Percentiles rank a stretch among this genome's conserved stretches.
Evolutionary conservation across 176 grass and related monocot species (phyloP).

Genomic region (Ananas comosus): DNA sequence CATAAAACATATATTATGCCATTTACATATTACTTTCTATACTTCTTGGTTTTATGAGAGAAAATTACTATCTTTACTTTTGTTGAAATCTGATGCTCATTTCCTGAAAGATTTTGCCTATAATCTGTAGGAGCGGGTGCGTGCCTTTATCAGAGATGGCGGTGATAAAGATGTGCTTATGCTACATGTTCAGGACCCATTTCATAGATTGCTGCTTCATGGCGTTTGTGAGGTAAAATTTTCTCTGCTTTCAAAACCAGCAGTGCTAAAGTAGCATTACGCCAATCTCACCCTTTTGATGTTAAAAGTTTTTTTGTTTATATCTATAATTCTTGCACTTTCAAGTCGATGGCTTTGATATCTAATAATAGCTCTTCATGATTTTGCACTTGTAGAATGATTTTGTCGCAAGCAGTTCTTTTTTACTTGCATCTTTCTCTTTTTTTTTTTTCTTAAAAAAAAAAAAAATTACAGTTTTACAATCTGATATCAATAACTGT

Average conservation of each 20-base stretch:
- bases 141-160: slow-evolving; percentile 35
- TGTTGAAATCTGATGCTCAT: background rate
- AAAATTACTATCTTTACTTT: background rate
- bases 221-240: slow-evolving; percentile 84
- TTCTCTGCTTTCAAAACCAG: background rate
- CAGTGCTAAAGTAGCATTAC: too few species aligned
- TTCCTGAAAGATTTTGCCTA: background rate
- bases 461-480: slow-evolving; percentile 58
- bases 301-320: background rate
- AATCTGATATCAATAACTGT: slow-evolving; percentile 52
- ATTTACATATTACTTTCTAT: too few species aligned
- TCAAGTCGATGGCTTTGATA: too few species aligned
- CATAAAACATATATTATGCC: too few species aligned
- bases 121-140: slow-evolving; percentile 44
- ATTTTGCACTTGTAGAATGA: background rate
- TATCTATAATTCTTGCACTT: too few species aligned
- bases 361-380: too few species aligned
- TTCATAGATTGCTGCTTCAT: slow-evolving; percentile 75
- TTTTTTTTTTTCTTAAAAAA: background rate
- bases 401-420: background rate
- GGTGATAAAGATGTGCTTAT: slow-evolving; percentile 42
- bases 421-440: background rate
- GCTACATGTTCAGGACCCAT: slow-evolving; percentile 69
- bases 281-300: background rate
- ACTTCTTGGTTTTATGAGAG: too few species aligned